A percentile compares a stretch with the other conserved stretches of the same genome.
phyloP scores from a whole-genome alignment of 768 basidiomycete species.

The Mycena venus region DNA sequence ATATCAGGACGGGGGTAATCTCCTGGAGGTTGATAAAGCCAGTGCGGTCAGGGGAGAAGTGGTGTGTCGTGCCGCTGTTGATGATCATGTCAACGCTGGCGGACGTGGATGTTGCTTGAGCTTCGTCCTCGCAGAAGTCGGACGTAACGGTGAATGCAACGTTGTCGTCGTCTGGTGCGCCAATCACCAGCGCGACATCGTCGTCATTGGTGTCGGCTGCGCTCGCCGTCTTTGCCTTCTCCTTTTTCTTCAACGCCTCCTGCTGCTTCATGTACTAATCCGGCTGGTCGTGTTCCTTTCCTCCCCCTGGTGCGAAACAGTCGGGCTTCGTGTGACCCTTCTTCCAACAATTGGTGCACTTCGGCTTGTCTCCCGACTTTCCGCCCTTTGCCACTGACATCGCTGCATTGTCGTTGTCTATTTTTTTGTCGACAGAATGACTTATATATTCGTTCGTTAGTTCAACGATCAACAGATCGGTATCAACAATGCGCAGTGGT shows the following conservation, averaged over 20 bases:
- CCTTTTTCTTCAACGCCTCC: background rate
- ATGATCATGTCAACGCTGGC: no score
- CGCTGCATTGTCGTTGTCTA: no score
- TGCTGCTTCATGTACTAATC: background rate
- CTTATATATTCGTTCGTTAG: no score
- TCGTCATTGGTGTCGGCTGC: background rate
- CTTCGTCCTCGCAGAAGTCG: no score
- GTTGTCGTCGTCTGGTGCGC: background rate
- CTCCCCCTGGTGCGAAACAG: background rate
- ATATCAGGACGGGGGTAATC: no score
- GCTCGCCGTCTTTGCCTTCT: background rate
- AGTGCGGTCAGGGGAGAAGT: conserved; percentile 2
- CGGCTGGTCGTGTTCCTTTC: background rate
- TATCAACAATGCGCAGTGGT: background rate
- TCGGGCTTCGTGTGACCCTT: background rate
- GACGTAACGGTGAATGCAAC: background rate
- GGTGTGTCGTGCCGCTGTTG: background rate
- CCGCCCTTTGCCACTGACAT: background rate
- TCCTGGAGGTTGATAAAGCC: no score
- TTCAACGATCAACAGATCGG: no score
- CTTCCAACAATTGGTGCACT: background rate
- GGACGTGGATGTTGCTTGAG: no score
- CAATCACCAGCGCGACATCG: no score
- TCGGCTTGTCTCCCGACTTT: background rate
- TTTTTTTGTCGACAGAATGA: no score